phyloP scores from a whole-genome alignment of 805 yeast species.

The Saccharomycopsis sp. region DNA sequence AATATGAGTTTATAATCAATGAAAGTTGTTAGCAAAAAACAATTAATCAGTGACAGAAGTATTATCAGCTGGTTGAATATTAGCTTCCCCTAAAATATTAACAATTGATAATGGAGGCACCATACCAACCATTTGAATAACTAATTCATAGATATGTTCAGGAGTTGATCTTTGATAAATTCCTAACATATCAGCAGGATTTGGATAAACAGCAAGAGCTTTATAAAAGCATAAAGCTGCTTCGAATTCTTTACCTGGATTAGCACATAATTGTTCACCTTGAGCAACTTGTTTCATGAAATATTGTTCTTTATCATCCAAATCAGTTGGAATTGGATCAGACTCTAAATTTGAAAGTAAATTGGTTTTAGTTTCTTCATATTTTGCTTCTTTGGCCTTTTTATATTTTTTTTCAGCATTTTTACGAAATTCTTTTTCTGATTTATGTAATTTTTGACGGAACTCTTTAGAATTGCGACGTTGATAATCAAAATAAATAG shows the following conservation, averaged over 20 bases:
- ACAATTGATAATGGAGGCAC: constrained; percentile 77
- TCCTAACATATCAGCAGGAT: constrained; percentile 84
- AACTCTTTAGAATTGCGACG: constrained; percentile 78
- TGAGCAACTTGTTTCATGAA: constrained; percentile 75
- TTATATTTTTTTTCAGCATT: constrained; percentile 42
- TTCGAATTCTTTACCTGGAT: constrained; percentile 59
- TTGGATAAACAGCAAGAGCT: constrained; percentile 87
- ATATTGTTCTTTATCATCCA: constrained; percentile 59
- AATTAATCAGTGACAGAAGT: no score
- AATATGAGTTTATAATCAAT: no score
- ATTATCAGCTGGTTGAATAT: no score
- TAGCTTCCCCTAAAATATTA: constrained; percentile 54
- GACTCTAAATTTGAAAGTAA: constrained; percentile 53
- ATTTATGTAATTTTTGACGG: constrained; percentile 63
- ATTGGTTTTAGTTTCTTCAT: constrained; percentile 49
- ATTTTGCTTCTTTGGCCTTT: constrained; percentile 48
- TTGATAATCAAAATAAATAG: constrained; percentile 82
- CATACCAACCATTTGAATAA: constrained; percentile 82
- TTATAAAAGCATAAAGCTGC: constrained; percentile 90
- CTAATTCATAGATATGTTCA: constrained; percentile 67
- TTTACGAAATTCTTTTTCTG: constrained; percentile 51
- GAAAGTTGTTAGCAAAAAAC: no score
- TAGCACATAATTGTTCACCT: constrained; percentile 72
- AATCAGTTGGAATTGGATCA: constrained; percentile 68
- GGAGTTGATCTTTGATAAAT: constrained; percentile 87